Evolutionary conservation across 2,329 filamentous ascomycete genomes (phyloP).

Genomic region (Colletotrichum theobromicola): DNA sequence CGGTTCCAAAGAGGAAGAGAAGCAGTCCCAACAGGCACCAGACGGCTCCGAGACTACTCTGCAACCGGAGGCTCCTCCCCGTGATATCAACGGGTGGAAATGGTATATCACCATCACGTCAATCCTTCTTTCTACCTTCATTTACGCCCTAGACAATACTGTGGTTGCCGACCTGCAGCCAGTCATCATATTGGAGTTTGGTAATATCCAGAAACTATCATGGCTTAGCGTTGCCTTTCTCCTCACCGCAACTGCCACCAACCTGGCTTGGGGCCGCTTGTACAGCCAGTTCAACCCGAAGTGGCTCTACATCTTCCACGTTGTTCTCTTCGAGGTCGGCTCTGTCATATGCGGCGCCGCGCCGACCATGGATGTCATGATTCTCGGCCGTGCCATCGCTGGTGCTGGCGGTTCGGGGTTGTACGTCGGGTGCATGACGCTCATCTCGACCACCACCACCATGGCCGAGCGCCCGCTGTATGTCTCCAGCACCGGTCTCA

Average conservation of each 20-base stretch:
- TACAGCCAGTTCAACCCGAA: slow-evolving; percentile 36
- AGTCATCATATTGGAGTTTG: not conserved
- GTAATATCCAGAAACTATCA: slow-evolving; percentile 35
- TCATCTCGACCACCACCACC: not conserved
- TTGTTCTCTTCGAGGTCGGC: slow-evolving; percentile 40
- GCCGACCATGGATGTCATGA: slow-evolving; percentile 45
- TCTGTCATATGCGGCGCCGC: slow-evolving; percentile 43
- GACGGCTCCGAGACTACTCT: not conserved
- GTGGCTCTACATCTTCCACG: slow-evolving; percentile 31
- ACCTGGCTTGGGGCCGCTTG: slow-evolving; percentile 30
- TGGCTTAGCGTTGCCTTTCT: slow-evolving; percentile 40
- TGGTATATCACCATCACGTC: slow-evolving; percentile 18
- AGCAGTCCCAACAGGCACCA: not conserved
- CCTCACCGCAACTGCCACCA: not conserved
- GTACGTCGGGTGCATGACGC: slow-evolving; percentile 6
- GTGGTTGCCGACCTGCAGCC: slow-evolving; percentile 35
- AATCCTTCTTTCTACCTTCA: slow-evolving; percentile 25
- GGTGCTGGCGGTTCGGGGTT: slow-evolving; percentile 38
- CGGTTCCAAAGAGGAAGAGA: not conserved
- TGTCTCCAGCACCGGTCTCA: slow-evolving; percentile 25
- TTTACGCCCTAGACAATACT: slow-evolving; percentile 47
- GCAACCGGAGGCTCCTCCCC: not conserved
- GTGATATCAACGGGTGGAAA: not conserved
- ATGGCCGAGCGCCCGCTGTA: slow-evolving; percentile 11
- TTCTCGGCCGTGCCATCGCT: slow-evolving; percentile 45